phyloP scores from a whole-genome alignment of 2,329 filamentous ascomycete species.

The Pseudogymnoascus sp. region DNA sequence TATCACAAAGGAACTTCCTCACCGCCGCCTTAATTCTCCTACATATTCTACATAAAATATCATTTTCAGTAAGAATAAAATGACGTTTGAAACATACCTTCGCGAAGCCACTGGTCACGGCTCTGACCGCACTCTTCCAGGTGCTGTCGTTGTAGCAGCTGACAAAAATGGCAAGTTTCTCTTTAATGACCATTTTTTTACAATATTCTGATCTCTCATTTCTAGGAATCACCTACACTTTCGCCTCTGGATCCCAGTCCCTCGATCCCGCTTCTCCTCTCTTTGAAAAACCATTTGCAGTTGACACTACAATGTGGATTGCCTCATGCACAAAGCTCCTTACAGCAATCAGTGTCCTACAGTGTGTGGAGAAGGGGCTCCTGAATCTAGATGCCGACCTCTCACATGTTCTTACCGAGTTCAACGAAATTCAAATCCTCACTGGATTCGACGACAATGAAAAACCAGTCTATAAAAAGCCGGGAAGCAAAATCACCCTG shows the following conservation, averaged over 20 bases:
- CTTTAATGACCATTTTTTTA: not conserved
- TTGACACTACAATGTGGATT: conserved; percentile 51
- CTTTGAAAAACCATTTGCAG: conserved; percentile 40
- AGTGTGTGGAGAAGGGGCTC: conserved; percentile 11
- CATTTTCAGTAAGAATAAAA: no score
- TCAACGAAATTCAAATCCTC: conserved; percentile 25
- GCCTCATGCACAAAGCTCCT: conserved; percentile 44
- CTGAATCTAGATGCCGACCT: conserved; percentile 9
- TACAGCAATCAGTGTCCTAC: conserved; percentile 3
- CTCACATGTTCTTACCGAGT: not conserved
- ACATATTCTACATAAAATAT: no score
- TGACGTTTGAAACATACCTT: not conserved
- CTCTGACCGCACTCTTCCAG: not conserved
- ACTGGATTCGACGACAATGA: conserved; percentile 12
- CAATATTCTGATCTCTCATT: not conserved
- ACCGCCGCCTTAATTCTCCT: not conserved
- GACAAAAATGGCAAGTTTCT: not conserved
- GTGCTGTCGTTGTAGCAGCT: not conserved
- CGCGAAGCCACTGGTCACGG: not conserved
- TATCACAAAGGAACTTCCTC: not conserved
- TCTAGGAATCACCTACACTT: not conserved
- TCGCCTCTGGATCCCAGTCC: not conserved
- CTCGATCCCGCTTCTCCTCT: not conserved
- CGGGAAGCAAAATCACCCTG: conserved; percentile 10
- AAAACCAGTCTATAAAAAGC: not conserved